These are phyloP conservation scores for Suillus fuscotomentosus DNA, from an alignment of 768 basidiomycete species.

Conservation along the genomic window DNA sequence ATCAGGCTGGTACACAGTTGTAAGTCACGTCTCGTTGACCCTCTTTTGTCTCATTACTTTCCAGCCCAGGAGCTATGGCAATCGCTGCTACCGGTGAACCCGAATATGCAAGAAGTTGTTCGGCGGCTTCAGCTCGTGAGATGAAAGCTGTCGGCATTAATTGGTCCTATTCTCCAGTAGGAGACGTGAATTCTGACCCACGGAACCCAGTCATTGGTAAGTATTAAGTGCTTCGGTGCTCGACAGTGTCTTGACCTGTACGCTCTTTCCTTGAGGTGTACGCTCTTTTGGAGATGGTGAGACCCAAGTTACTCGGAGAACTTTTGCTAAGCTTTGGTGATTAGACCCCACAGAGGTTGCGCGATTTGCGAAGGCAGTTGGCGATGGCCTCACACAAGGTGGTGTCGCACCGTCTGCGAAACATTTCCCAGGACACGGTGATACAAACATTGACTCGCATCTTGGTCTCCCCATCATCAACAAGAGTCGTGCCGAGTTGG, in stretches of 20 bases:
- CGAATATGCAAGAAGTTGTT: constrained; percentile 42
- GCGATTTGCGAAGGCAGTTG: constrained; percentile 45
- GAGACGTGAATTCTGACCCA: constrained; percentile 69
- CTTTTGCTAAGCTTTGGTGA: background rate
- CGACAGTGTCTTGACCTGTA: background rate
- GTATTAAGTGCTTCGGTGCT: constrained; percentile 11
- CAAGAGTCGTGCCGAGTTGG: constrained; percentile 44
- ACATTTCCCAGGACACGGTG: constrained; percentile 76
- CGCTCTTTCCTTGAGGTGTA: constrained; percentile 42
- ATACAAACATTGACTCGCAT: constrained; percentile 72
- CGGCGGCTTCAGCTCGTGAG: constrained; percentile 54
- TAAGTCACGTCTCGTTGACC: constrained; percentile 31
- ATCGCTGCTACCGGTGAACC: constrained; percentile 53
- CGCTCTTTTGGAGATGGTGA: constrained; percentile 70
- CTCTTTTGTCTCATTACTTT: background rate
- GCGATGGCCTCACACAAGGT: constrained; percentile 44
- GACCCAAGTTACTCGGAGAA: background rate
- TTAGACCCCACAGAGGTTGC: constrained; percentile 56
- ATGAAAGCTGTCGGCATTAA: constrained; percentile 62
- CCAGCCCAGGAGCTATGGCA: constrained; percentile 74
- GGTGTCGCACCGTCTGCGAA: constrained; percentile 63
- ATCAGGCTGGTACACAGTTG: constrained; percentile 65
- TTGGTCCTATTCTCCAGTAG: constrained; percentile 72
- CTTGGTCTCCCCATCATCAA: constrained; percentile 60
- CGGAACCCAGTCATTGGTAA: constrained; percentile 70